Conservation (phyloP, 805 yeast species). For the Martiniozyma abietophila region DNA sequence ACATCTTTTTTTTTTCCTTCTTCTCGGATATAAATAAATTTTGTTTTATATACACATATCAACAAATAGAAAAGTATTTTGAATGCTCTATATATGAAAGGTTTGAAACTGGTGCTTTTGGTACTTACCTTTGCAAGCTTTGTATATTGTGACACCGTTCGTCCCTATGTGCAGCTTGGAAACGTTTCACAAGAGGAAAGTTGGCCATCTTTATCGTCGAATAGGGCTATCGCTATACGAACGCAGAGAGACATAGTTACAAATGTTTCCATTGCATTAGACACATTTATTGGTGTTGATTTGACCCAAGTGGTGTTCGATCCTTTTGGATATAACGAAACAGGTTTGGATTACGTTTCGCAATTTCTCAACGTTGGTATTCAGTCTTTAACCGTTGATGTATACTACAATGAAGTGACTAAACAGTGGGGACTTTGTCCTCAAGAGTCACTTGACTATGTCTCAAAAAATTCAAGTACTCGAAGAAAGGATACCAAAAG, state of each 20-base stretch:
- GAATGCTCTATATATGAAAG: too few species aligned
- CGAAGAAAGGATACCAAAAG: constrained; percentile 12
- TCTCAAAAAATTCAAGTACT: constrained; percentile 21
- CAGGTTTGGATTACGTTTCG: constrained; percentile 22
- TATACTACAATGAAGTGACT: constrained; percentile 44
- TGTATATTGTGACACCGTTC: too few species aligned
- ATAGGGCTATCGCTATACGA: constrained; percentile 28
- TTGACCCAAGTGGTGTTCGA: constrained; percentile 27
- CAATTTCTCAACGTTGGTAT: constrained; percentile 35
- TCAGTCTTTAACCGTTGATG: constrained; percentile 39
- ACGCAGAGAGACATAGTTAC: constrained; percentile 39
- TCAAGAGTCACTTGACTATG: neutral
- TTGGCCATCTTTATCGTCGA: constrained; percentile 27
- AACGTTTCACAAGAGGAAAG: constrained; percentile 4
- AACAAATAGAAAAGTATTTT: too few species aligned
- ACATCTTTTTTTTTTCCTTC: too few species aligned
- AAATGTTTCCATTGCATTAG: constrained; percentile 31
- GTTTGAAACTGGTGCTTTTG: too few species aligned
- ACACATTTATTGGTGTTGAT: constrained; percentile 32
- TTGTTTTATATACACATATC: too few species aligned
- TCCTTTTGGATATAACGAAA: constrained; percentile 24
- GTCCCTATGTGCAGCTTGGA: neutral
- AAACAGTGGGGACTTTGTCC: constrained; percentile 52
- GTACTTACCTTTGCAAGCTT: too few species aligned
- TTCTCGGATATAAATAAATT: too few species aligned